phyloP scores from a whole-genome alignment of 345 rosid species.

The Linum usitatissimum region DNA sequence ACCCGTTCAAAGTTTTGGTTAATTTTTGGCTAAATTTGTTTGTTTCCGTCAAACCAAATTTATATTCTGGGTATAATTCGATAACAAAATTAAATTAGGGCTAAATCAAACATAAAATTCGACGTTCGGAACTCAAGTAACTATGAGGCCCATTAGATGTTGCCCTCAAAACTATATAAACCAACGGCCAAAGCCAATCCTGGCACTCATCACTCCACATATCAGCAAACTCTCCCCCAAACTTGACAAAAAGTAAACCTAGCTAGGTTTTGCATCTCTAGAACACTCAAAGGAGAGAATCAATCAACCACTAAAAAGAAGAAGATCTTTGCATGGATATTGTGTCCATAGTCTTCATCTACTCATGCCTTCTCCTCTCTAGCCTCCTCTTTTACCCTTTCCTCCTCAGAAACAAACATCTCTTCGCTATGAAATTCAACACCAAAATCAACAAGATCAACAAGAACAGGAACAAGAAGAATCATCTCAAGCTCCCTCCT shows the following conservation, averaged over 20 bases:
- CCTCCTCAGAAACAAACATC: slow-evolving; percentile 5
- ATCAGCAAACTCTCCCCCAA: too few species aligned
- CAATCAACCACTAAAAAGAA: not conserved
- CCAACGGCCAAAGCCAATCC: too few species aligned
- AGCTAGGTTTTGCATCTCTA: not conserved
- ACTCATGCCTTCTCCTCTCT: slow-evolving; percentile 29
- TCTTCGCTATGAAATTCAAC: not conserved
- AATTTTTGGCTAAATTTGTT: too few species aligned
- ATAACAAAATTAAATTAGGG: too few species aligned
- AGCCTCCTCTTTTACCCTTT: slow-evolving; percentile 25
- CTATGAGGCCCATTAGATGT: not conserved
- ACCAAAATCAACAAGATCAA: not conserved
- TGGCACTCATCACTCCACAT: too few species aligned
- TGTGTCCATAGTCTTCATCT: slow-evolving; percentile 12
- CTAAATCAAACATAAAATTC: too few species aligned
- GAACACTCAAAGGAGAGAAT: not conserved
- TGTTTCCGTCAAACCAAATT: too few species aligned
- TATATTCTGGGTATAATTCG: too few species aligned
- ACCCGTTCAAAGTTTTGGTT: too few species aligned
- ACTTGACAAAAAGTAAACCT: too few species aligned
- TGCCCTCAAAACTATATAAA: too few species aligned
- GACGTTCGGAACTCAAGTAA: too few species aligned
- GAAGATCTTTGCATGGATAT: slow-evolving; percentile 28
- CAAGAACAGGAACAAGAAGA: slow-evolving; percentile 11
- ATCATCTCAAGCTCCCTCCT: slow-evolving; percentile 55